Evolutionary conservation across 2,329 filamentous ascomycete genomes (phyloP).

Genomic region (Trichoderma cornu-damae): DNA sequence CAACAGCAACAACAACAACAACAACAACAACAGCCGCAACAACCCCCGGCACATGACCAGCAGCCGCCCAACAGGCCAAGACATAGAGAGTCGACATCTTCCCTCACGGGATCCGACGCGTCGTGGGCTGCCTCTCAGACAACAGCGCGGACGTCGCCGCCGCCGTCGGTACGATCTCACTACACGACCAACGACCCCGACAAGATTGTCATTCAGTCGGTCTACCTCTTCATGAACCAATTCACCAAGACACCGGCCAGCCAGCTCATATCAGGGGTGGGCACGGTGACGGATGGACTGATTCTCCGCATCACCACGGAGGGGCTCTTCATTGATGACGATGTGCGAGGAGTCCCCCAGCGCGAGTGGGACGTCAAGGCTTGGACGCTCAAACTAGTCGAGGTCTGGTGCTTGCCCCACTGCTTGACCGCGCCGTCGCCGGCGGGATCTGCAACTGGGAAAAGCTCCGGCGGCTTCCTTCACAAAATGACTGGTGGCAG

Average conservation of each 20-base stretch:
- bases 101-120: constrained; percentile 68
- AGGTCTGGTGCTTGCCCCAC: constrained; percentile 75
- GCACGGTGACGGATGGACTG: constrained; percentile 83
- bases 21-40: neutral
- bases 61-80: constrained; percentile 36
- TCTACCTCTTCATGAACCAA: constrained; percentile 87
- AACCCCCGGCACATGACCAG: constrained; percentile 42
- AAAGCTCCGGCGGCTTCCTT: constrained; percentile 41
- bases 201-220: constrained; percentile 92
- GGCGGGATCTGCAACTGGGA: constrained; percentile 37
- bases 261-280: constrained; percentile 78
- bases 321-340: constrained; percentile 95
- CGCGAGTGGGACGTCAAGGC: constrained; percentile 98
- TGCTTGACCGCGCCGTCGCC: constrained; percentile 45
- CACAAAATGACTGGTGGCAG: constrained; percentile 46
- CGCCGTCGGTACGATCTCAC: constrained; percentile 68
- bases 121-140: constrained; percentile 83
- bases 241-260: constrained; percentile 87
- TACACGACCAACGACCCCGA: constrained; percentile 88
- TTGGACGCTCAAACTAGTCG: constrained; percentile 90
- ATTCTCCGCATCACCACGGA: constrained; percentile 90
- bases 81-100: constrained; percentile 48
- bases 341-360: constrained; percentile 84
- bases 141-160: constrained; percentile 77
- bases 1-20: neutral